Evolutionary conservation across 2,329 filamentous ascomycete species (phyloP), one percentile per base, ranked within the genome.

Genomic region (Hymenoscyphus infarciens): DNA sequence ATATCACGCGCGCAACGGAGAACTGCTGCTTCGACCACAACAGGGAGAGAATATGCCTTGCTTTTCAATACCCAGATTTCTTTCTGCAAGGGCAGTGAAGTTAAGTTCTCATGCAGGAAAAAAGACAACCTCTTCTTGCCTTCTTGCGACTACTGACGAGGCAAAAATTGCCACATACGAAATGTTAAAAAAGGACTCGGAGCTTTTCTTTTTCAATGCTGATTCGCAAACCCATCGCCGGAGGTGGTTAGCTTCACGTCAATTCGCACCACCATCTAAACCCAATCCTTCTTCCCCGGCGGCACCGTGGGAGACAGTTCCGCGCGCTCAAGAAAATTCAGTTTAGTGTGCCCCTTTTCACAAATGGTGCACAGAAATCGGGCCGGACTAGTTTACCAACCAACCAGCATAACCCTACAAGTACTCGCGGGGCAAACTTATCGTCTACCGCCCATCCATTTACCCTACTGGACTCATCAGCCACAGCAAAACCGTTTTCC

Each of bases 241-340:
- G 45, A 54, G 29, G 16, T 38, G 58, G 16, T 38, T 62, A 62
- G 56, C 49, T 27, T 27, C 56, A 55, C 19, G 58, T 54, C 33
- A 54, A 31, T 60, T 38, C 58, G 55, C 56, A 53, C 29, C 55
- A 54, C 55, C 13, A 39, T 13, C 22, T 29, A 60, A 59, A 27
- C 42, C 60, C 25, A 58, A 61, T 58, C n/a, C n/a, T 22, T 29
- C 49, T 66, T 68, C 66, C 66, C 66, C 66, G 64, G 64, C 64
- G 67, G 66, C 60, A 66, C 60, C 66, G 62, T 45, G 64, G 52
- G 25, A 63, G 15, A 42, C 57, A 57, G 38, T 67, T 68, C 66
- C 67, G 67, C 66, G 67, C 66, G 64, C 55, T 60, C 65, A 64
- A 27, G 54, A 13, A n/a, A 35, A 35, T 8, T 35, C 10, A 35